Percentiles rank a stretch among this genome's conserved stretches.
phyloP scores from a whole-genome alignment of 192 early-diverging fungal species.

The Dissophora globulifera region DNA sequence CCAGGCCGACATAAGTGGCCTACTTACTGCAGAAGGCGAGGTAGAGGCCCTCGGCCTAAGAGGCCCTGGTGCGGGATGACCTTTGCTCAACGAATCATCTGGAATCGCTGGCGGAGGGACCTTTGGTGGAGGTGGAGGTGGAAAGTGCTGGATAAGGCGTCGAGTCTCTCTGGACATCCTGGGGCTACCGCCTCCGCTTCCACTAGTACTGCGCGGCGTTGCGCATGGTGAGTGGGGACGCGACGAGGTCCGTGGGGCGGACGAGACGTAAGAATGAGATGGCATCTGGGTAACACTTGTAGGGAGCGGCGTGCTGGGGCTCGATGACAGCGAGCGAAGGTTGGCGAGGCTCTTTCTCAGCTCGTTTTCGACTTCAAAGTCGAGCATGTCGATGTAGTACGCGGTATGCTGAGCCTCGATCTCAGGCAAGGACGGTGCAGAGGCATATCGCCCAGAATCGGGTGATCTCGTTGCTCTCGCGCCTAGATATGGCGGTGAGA shows the following conservation, averaged over 20 bases:
- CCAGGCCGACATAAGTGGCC: not conserved
- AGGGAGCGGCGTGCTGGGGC: not conserved
- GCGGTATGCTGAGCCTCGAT: not conserved
- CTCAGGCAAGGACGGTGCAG: not conserved
- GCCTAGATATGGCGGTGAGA: not conserved
- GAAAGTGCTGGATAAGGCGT: constrained; percentile 11
- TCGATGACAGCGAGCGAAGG: not conserved
- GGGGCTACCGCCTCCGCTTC: constrained; percentile 12
- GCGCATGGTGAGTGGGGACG: constrained; percentile 17
- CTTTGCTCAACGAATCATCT: not conserved
- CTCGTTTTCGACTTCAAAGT: not conserved
- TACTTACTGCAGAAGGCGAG: constrained; percentile 1
- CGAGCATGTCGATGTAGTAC: constrained; percentile 27
- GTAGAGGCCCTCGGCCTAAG: constrained; percentile 4
- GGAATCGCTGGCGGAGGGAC: constrained; percentile 45
- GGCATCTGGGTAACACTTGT: not conserved
- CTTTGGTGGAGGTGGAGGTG: constrained; percentile 37
- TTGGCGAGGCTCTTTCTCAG: not conserved
- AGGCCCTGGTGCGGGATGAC: not conserved
- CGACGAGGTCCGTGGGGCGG: not conserved
- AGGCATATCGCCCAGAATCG: too few species aligned
- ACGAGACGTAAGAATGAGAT: not conserved
- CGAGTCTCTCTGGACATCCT: constrained; percentile 16
- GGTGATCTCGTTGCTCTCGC: too few species aligned
- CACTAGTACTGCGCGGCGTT: not conserved